Evolutionary conservation across 1,139 yeast genomes (phyloP).

Genomic region (Diutina neorugosa): DNA sequence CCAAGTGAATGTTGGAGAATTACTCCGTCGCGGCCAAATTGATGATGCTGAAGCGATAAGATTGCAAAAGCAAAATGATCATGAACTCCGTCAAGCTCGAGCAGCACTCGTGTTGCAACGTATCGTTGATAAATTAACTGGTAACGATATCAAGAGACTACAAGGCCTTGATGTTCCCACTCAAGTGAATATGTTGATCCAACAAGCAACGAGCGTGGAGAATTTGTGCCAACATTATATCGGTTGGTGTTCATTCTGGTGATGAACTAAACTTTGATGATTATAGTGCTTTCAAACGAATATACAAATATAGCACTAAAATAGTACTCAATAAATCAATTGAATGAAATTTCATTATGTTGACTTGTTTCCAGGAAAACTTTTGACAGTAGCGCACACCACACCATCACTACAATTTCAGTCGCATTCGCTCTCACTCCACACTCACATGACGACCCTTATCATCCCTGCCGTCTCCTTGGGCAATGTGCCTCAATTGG

Average conservation of each 20-base stretch:
- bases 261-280: too few species aligned
- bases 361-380: too few species aligned
- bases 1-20: slow-evolving; percentile 52
- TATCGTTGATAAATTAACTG: slow-evolving; percentile 85
- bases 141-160: slow-evolving; percentile 76
- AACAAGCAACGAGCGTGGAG: slow-evolving; percentile 94
- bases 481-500: slow-evolving; percentile 83
- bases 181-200: slow-evolving; percentile 89
- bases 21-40: slow-evolving; percentile 61
- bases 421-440: not conserved
- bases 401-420: not conserved
- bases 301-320: too few species aligned
- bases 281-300: too few species aligned
- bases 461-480: slow-evolving; percentile 72
- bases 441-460: slow-evolving; percentile 16
- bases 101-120: slow-evolving; percentile 85
- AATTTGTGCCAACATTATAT: slow-evolving; percentile 92
- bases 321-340: too few species aligned
- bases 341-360: too few species aligned
- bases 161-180: slow-evolving; percentile 68
- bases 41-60: slow-evolving; percentile 64
- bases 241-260: slow-evolving; percentile 99
- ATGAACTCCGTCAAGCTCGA: slow-evolving; percentile 79
- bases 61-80: slow-evolving; percentile 61
- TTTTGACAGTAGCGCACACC: not conserved